Base-by-base conservation (phyloP, 1,284 basidiomycete species). In the Ganoderma multipileum region DNA sequence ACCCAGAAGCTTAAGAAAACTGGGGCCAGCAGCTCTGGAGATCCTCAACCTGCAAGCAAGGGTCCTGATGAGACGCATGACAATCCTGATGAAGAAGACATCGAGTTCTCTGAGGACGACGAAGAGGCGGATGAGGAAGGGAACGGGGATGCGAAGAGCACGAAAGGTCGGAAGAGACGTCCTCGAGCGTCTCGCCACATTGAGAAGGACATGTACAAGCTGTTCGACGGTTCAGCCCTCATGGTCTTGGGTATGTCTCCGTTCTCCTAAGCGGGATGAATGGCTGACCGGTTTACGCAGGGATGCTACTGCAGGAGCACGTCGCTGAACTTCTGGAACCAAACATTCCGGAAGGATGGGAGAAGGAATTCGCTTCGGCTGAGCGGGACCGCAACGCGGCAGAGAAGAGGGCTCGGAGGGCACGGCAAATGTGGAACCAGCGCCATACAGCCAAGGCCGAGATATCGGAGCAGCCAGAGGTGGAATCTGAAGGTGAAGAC, bases 161-260 rank as follows among this genome's bases (percentile, higher is more conserved):
- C 70, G 42, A 72, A 74, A 61, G 70, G 57, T 14, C 63, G 63
- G 23, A 62, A 64, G 60, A 55, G 26, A 57, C 50, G 54, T 50
- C 65, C 62, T 59, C 63, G 38, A 39, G 39, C 65, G 72, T 71
- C 70, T 57, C 68, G 50, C 28, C 57, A 62, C 28, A 70, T 68
- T 60, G 61, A 68, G 12, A 84, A 83, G 68, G 89, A 92, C 71
- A 93, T 93, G 92, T 93, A 93, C 76, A 91, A 86, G 74, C 82
- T 86, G 2, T 83, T 93, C 70, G 90, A 93, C 74, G 91, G 91
- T 1, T 89, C 90, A 16, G 89, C 90, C 2, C 83, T 93, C 55
- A 83, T 93, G 79, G 90, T 86, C 6, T 83, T 93, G 73, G 91
- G 91, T 91, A 57, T 28, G 83, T 78, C 14, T 28, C 2, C 23